Evolutionary conservation across 345 rosid species (phyloP).

Genomic region (Lepidium aucheri): DNA sequence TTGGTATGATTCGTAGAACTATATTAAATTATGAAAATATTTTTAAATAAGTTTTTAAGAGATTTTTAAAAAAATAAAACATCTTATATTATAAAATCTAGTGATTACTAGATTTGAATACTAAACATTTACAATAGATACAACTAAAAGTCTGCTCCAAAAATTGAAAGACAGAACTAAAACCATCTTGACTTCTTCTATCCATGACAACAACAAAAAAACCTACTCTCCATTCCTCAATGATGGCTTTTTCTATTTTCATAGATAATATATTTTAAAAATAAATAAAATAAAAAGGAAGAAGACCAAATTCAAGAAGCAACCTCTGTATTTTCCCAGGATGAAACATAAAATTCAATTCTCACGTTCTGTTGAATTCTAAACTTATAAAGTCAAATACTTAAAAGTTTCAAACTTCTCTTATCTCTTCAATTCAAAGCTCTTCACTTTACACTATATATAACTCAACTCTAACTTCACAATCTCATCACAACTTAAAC

Average conservation of each 20-base stretch:
- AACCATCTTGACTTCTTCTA: neutral
- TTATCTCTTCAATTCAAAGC: conserved; percentile 11
- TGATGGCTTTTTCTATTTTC: conserved; percentile 17
- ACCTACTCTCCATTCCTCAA: neutral
- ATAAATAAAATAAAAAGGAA: no score
- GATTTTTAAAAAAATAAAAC: no score
- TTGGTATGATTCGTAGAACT: no score
- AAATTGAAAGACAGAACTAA: neutral
- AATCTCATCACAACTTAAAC: conserved; percentile 4
- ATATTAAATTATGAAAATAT: no score
- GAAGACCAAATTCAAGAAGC: conserved; percentile 17
- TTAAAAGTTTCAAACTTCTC: conserved; percentile 1
- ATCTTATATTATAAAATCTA: no score
- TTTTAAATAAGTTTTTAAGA: no score
- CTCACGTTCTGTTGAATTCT: conserved; percentile 19
- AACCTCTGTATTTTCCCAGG: conserved; percentile 20
- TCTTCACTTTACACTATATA: conserved; percentile 16
- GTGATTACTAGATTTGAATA: neutral
- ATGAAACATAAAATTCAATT: neutral
- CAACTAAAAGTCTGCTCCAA: conserved; percentile 20
- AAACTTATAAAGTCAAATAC: conserved; percentile 9
- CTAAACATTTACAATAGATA: neutral
- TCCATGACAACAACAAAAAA: no score
- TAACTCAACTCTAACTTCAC: conserved; percentile 13
- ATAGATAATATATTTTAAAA: neutral